These are phyloP conservation scores for Flaveria ramosissima DNA, from an alignment of 129 eudicot species.

Conservation along the genomic window DNA sequence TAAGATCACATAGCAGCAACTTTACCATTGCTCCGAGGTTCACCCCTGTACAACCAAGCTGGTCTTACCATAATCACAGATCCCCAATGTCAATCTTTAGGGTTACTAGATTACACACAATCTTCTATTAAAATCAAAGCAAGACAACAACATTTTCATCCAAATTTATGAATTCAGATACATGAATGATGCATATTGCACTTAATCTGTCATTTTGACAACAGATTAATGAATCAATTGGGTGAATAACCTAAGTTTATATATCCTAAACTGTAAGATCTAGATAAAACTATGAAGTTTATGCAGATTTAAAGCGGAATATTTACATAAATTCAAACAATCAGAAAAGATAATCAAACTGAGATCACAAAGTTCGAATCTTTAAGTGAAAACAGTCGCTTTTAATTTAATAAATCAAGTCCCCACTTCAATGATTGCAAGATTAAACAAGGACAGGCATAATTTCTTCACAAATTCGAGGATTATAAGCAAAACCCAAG, in stretches of 20 bases:
- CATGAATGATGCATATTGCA: constrained; percentile 17
- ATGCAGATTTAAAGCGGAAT: background rate
- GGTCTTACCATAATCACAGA: constrained; percentile 3
- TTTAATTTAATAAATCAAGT: constrained; percentile 17
- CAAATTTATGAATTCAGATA: background rate
- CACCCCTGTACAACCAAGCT: no score
- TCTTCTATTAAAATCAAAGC: constrained; percentile 2
- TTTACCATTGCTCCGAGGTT: no score
- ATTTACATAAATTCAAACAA: constrained; percentile 15
- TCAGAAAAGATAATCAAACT: constrained; percentile 12
- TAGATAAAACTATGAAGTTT: background rate
- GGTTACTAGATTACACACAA: constrained; percentile 1
- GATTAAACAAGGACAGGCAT: constrained; percentile 22
- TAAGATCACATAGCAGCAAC: no score
- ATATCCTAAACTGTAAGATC: constrained; percentile 26
- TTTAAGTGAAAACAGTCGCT: constrained; percentile 23
- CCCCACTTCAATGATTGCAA: constrained; percentile 15
- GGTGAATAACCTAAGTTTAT: constrained; percentile 15
- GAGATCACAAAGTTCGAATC: constrained; percentile 30
- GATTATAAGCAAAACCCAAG: constrained; percentile 11
- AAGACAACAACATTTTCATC: background rate
- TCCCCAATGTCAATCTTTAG: constrained; percentile 26
- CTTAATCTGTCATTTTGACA: background rate
- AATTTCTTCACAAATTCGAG: background rate
- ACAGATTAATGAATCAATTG: background rate